Conservation (phyloP, 306 rosid genomes). For the Trifolium subterraneum region DNA sequence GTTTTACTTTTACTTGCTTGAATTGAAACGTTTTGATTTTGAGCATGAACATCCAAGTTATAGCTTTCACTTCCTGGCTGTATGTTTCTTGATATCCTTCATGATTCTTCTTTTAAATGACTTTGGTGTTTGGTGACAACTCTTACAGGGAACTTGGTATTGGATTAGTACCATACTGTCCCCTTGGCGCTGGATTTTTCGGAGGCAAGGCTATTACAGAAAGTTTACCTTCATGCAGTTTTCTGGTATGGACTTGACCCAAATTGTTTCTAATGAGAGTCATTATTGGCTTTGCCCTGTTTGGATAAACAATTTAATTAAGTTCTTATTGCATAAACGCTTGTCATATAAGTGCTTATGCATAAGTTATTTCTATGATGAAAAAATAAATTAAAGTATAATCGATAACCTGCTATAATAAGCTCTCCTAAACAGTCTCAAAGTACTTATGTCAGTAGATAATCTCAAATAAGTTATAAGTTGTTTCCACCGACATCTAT, state of each 20-base stretch:
- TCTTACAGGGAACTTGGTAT: constrained; percentile 72
- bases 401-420: too few relatives aligned
- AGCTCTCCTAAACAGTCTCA: neutral
- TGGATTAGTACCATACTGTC: constrained; percentile 83
- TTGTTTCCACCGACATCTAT: neutral
- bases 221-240: constrained; percentile 61
- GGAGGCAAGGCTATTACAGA: constrained; percentile 70
- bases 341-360: too few relatives aligned
- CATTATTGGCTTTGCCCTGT: too few relatives aligned
- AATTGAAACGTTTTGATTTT: too few relatives aligned
- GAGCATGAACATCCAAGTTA: too few relatives aligned
- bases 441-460: neutral
- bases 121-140: neutral
- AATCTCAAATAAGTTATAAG: neutral
- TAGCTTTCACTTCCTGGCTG: neutral
- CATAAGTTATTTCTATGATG: too few relatives aligned
- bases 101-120: too few relatives aligned
- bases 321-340: too few relatives aligned
- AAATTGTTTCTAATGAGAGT: too few relatives aligned
- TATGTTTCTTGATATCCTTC: neutral
- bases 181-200: constrained; percentile 87
- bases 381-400: too few relatives aligned
- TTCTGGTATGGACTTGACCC: constrained; percentile 41
- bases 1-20: too few relatives aligned
- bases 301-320: too few relatives aligned